Conservation (phyloP, 1,284 basidiomycete species). For the Kwoniella shivajii region DNA sequence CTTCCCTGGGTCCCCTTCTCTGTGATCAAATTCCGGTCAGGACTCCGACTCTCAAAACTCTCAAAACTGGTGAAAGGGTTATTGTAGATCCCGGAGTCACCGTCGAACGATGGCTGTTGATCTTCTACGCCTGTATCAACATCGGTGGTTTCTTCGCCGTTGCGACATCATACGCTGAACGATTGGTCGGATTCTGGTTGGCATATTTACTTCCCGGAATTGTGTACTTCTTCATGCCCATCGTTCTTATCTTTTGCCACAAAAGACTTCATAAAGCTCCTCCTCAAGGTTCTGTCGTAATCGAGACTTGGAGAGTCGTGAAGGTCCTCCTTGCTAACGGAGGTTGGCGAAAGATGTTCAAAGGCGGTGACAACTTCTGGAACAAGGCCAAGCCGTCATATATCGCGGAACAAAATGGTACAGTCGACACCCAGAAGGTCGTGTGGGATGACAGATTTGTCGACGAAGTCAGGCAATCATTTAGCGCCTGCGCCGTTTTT, state of each 20-base stretch:
- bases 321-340: constrained; percentile 21
- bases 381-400: constrained; percentile 54
- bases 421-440: constrained; percentile 46
- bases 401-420: constrained; percentile 35
- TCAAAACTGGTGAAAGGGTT: constrained; percentile 48
- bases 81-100: constrained; percentile 51
- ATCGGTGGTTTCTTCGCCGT: constrained; percentile 49
- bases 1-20: constrained; percentile 49
- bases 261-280: constrained; percentile 54
- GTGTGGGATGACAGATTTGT: constrained; percentile 58
- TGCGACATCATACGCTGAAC: constrained; percentile 46
- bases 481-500: constrained; percentile 57
- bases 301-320: constrained; percentile 46
- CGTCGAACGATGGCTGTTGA: constrained; percentile 41
- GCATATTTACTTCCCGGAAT: constrained; percentile 57
- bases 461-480: constrained; percentile 55
- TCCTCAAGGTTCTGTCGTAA: constrained; percentile 56
- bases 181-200: constrained; percentile 54
- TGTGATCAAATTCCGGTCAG: constrained; percentile 52
- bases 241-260: constrained; percentile 49
- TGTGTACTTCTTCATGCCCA: constrained; percentile 42
- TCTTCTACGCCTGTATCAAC: constrained; percentile 43
- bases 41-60: constrained; percentile 30
- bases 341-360: constrained; percentile 30
- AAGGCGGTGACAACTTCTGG: constrained; percentile 52